These are phyloP conservation scores for Lasiodiplodia gonubiensis DNA, from an alignment of 2,329 filamentous ascomycete genomes.

Conservation along the genomic window DNA sequence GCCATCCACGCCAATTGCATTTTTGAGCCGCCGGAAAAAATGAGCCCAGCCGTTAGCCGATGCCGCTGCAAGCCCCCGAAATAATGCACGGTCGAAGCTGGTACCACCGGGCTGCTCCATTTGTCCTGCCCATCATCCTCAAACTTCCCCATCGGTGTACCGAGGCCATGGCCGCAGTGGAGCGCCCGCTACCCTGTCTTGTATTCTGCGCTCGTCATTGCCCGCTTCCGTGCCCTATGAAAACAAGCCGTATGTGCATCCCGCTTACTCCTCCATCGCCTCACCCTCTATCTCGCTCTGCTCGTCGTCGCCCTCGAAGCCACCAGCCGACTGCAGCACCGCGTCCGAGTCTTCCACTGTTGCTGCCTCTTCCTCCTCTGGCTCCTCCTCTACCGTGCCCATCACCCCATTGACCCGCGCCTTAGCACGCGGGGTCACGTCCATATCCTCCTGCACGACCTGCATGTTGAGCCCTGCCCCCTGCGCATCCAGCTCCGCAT, in stretches of 20 bases:
- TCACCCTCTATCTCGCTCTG: slow-evolving; percentile 35
- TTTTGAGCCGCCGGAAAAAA: neutral
- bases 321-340: slow-evolving; percentile 31
- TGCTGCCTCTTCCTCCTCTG: slow-evolving; percentile 18
- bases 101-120: slow-evolving; percentile 23
- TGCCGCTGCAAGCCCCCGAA: slow-evolving; percentile 25
- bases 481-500: slow-evolving; percentile 28
- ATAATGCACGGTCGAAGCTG: slow-evolving; percentile 26
- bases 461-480: slow-evolving; percentile 21
- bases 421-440: slow-evolving; percentile 25
- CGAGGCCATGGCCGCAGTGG: slow-evolving; percentile 10
- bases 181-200: slow-evolving; percentile 8
- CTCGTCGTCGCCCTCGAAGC: slow-evolving; percentile 38
- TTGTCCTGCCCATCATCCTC: slow-evolving; percentile 23
- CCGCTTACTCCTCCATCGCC: slow-evolving; percentile 41
- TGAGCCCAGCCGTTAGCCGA: slow-evolving; percentile 13
- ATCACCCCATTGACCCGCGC: slow-evolving; percentile 26
- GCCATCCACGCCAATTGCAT: neutral
- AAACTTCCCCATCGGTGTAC: slow-evolving; percentile 24
- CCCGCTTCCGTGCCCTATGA: slow-evolving; percentile 1
- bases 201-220: slow-evolving; percentile 7
- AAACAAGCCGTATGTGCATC: slow-evolving; percentile 16
- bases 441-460: slow-evolving; percentile 20
- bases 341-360: slow-evolving; percentile 22
- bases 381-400: slow-evolving; percentile 23